A percentile compares a stretch with the other conserved stretches of the same genome.
Evolutionary conservation across 805 yeast genomes (phyloP).

Genomic region (Candida stauntonica): DNA sequence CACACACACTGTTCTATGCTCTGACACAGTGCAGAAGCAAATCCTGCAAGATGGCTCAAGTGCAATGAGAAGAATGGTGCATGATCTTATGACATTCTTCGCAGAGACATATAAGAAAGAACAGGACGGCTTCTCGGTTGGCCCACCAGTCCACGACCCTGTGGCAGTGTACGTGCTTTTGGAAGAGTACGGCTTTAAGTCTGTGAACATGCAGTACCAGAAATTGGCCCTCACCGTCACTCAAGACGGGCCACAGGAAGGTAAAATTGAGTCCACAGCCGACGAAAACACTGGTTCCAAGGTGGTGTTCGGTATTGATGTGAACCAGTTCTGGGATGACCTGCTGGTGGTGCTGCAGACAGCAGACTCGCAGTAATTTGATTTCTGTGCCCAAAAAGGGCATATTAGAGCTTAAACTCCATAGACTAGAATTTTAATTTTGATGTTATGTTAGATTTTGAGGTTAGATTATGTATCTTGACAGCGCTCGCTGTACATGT

Average conservation of each 20-base stretch:
- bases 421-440: too few species aligned
- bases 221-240: slow-evolving; percentile 2
- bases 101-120: slow-evolving; percentile 39
- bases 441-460: too few species aligned
- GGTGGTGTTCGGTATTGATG: slow-evolving; percentile 37
- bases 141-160: slow-evolving; percentile 84
- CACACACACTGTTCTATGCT: slow-evolving; percentile 62
- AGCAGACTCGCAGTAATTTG: neutral
- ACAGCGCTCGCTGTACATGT: too few species aligned
- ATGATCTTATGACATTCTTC: slow-evolving; percentile 50
- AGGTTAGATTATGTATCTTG: too few species aligned
- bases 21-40: slow-evolving; percentile 33
- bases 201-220: slow-evolving; percentile 14
- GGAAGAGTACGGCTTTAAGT: slow-evolving; percentile 25
- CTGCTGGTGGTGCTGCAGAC: slow-evolving; percentile 34
- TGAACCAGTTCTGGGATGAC: slow-evolving; percentile 43
- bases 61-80: slow-evolving; percentile 48
- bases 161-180: slow-evolving; percentile 60
- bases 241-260: slow-evolving; percentile 7
- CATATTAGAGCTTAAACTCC: too few species aligned
- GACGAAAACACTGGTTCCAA: slow-evolving; percentile 31
- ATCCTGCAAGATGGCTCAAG: slow-evolving; percentile 35
- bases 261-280: slow-evolving; percentile 8
- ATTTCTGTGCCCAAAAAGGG: too few species aligned
- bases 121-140: slow-evolving; percentile 39